A percentile compares a stretch with the other conserved stretches of the same genome.
Evolutionary conservation across 495 filamentous ascomycete genomes (phyloP).

Genomic region (Aspergillus heteromorphus): DNA sequence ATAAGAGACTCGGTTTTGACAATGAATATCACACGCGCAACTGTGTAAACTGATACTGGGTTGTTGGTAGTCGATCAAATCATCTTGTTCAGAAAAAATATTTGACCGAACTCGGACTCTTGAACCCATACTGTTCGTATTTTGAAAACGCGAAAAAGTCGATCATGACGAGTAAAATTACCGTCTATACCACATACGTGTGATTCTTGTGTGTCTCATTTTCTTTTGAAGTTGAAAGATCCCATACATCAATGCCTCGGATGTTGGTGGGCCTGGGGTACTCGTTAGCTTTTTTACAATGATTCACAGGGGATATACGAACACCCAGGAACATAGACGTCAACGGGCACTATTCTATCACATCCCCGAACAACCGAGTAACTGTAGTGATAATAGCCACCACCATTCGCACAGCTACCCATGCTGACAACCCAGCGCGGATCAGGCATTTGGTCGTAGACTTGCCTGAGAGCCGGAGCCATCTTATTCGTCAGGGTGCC

Average conservation of each 20-base stretch:
- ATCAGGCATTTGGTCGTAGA: constrained; percentile 98
- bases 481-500: constrained; percentile 98
- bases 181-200: constrained; percentile 49
- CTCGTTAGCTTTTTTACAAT: constrained; percentile 17
- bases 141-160: neutral
- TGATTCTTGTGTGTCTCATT: constrained; percentile 72
- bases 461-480: constrained; percentile 89
- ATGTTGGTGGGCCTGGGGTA: constrained; percentile 64
- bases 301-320: constrained; percentile 21
- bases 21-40: too few species aligned
- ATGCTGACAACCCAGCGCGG: constrained; percentile 94
- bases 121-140: constrained; percentile 5
- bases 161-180: constrained; percentile 13
- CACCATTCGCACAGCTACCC: constrained; percentile 93
- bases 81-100: too few species aligned
- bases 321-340: constrained; percentile 94
- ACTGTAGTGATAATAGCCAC: constrained; percentile 96
- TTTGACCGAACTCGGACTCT: too few species aligned
- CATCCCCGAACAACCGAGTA: constrained; percentile 90
- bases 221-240: constrained; percentile 93
- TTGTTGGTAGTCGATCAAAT: too few species aligned
- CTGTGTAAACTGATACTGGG: too few species aligned
- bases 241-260: constrained; percentile 90
- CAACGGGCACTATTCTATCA: constrained; percentile 90
- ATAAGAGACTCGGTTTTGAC: too few species aligned